Conservation (phyloP, 129 eudicot genomes). For the Ambrosia artemisiifolia region DNA sequence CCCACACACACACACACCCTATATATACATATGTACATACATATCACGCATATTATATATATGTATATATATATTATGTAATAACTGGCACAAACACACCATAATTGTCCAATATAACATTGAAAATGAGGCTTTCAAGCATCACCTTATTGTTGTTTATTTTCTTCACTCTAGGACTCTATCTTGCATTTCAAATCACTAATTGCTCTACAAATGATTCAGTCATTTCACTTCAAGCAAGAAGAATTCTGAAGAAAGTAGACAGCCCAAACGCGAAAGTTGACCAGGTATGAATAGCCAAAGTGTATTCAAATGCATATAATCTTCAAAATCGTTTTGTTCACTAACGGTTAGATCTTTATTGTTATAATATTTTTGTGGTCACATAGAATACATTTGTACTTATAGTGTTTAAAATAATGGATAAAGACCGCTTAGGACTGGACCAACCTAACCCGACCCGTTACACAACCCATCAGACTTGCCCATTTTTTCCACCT, state of each 20-base stretch:
- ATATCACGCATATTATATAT: no score
- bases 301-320: neutral
- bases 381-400: neutral
- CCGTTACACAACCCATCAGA: neutral
- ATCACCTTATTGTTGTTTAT: slow-evolving; percentile 7
- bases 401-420: no score
- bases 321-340: neutral
- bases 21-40: slow-evolving; percentile 2
- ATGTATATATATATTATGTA: neutral
- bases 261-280: neutral
- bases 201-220: slow-evolving; percentile 11
- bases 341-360: neutral
- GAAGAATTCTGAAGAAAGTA: slow-evolving; percentile 14
- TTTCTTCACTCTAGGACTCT: slow-evolving; percentile 15
- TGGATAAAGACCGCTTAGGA: neutral
- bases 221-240: slow-evolving; percentile 20
- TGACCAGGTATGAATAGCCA: slow-evolving; percentile 18
- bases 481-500: no score
- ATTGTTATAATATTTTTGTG: neutral
- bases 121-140: slow-evolving; percentile 22
- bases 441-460: neutral
- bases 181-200: slow-evolving; percentile 9
- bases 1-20: no score
- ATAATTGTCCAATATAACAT: slow-evolving; percentile 1
- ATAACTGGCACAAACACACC: neutral